These are phyloP conservation scores for Microsporum canis DNA, from an alignment of 2,329 filamentous ascomycete species.

Conservation along the genomic window DNA sequence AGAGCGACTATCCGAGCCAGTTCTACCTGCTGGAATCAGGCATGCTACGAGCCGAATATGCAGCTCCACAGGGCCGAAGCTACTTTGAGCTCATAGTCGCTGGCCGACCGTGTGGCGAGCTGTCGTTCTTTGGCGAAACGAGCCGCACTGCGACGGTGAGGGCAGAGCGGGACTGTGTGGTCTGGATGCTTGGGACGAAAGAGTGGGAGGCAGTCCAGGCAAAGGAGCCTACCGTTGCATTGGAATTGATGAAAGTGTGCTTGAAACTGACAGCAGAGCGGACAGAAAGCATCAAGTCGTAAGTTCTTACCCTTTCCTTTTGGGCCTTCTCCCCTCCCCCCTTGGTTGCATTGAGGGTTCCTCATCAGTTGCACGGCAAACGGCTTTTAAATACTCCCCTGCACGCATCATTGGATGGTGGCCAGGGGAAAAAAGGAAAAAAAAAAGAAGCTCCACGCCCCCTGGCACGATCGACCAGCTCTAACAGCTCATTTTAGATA, in stretches of 20 bases:
- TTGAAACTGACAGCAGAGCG: constrained; percentile 89
- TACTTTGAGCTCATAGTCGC: constrained; percentile 88
- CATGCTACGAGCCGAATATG: constrained; percentile 80
- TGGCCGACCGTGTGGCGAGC: constrained; percentile 86
- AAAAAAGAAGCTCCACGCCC: background rate
- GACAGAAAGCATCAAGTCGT: constrained; percentile 61
- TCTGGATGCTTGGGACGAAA: constrained; percentile 66
- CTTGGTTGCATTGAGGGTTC: background rate
- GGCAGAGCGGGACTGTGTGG: constrained; percentile 68
- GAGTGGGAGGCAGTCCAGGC: constrained; percentile 63
- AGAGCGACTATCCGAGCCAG: constrained; percentile 63
- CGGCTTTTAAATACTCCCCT: background rate
- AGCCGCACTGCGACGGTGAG: constrained; percentile 73
- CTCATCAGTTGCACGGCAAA: background rate
- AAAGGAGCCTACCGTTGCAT: constrained; percentile 63
- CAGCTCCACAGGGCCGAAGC: constrained; percentile 67
- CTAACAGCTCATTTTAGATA: constrained; percentile 8
- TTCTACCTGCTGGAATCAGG: constrained; percentile 89
- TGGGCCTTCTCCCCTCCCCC: background rate
- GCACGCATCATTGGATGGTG: background rate
- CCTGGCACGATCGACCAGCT: background rate
- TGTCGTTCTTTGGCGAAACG: constrained; percentile 93
- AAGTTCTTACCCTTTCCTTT: constrained; percentile 22
- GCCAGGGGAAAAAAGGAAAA: background rate
- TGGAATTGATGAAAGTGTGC: constrained; percentile 74